Base-by-base conservation (phyloP, 768 basidiomycete species). In the Hirschioporus abietinus region DNA sequence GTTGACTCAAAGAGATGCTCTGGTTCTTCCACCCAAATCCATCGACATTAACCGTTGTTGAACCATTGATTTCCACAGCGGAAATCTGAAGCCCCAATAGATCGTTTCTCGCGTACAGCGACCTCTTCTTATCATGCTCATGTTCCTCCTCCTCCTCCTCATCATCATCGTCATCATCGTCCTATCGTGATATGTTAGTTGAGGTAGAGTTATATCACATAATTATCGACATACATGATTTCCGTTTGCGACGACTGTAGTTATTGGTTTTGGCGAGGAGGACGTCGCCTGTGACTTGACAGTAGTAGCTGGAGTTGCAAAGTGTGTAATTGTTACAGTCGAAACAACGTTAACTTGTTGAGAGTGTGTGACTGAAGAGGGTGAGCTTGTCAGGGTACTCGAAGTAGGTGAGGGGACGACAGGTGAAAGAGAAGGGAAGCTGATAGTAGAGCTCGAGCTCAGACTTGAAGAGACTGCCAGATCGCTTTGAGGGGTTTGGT, bases 1-100 rank as follows among this genome's bases (percentile, higher is more conserved):
- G 78, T 23, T 72, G 70, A 64, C 79, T 75, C 26, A 90, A 73
- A n/a, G 75, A 70, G 9, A 79, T 76, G 12, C 77, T 71, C 25
- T 77, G 69, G n/a, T 78, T 70, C 60, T 74, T 67, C 64, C 70
- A 73, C n/a, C 74, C 76, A 62, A 80, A 67, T 20, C 80, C 78
- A 35, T 75, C 75, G 34, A 82, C 70, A 6, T 66, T 63, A 26
- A 81, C 78, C 23, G 26, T 59, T 7, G 64, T 66, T 25, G 62
- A 36, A 52, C 72, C 71, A 10, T 73, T 66, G 26, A 42, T 30
- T 23, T 27, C 10, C 17, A 64, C 25, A 27, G 63, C 62, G 18
- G 8, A 64, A 15, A 52, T 52, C 12, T 15, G 42, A 3, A 52
- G 12, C 42, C 42, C 42, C 42, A 52, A 5, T 15, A 52, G 57